Evolutionary conservation across 345 rosid genomes (phyloP).

Genomic region (Salix udensis): DNA sequence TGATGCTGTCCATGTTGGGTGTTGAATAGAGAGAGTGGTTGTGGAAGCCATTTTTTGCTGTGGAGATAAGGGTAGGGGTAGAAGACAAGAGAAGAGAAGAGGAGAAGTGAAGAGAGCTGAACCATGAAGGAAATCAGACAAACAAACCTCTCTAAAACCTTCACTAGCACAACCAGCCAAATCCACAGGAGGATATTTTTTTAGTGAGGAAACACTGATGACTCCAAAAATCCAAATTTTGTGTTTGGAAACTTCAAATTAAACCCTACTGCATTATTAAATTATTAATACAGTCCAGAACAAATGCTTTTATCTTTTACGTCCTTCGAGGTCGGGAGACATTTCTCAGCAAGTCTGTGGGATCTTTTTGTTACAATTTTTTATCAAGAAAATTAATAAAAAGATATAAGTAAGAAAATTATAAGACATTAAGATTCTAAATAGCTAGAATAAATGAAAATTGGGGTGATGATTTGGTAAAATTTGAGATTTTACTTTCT

Average conservation of each 20-base stretch:
- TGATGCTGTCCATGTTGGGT: constrained; percentile 36
- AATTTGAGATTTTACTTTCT: too few species aligned
- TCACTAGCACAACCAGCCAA: not conserved
- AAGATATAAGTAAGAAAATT: too few species aligned
- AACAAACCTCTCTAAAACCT: constrained; percentile 55
- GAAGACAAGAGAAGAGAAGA: constrained; percentile 3
- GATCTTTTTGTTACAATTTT: not conserved
- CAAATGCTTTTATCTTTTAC: not conserved
- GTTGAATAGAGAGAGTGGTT: constrained; percentile 37
- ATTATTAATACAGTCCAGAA: not conserved
- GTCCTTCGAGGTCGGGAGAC: not conserved
- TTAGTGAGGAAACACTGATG: not conserved
- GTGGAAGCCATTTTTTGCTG: constrained; percentile 43
- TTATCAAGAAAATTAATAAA: too few species aligned
- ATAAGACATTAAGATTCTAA: too few species aligned
- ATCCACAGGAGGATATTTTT: not conserved
- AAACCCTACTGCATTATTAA: not conserved
- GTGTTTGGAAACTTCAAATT: not conserved
- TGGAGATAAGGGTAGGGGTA: constrained; percentile 10
- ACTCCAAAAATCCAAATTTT: not conserved
- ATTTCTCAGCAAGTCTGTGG: not conserved
- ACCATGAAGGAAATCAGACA: not conserved
- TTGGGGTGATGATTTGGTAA: too few species aligned
- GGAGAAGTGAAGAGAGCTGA: not conserved
- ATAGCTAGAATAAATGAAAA: too few species aligned